Conservation (phyloP, 345 rosid species). For the Brassica rapa region DNA sequence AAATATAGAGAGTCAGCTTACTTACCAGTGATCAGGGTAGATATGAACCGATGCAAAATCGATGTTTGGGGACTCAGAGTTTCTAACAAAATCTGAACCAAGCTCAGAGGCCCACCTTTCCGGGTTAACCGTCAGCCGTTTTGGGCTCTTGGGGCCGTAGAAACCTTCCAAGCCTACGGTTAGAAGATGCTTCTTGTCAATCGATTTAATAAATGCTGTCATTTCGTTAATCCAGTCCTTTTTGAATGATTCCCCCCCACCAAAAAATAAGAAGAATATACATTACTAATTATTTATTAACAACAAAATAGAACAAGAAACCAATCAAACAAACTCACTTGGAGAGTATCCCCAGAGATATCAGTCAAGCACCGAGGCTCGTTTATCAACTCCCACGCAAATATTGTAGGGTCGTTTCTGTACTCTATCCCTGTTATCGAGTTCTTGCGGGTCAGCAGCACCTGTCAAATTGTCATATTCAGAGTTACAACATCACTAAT, state of each 20-base stretch:
- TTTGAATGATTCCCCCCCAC: slow-evolving; percentile 13
- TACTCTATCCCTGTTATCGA: slow-evolving; percentile 84
- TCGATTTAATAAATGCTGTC: slow-evolving; percentile 77
- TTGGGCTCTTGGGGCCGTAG: slow-evolving; percentile 83
- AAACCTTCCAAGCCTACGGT: slow-evolving; percentile 96
- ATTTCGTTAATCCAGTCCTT: slow-evolving; percentile 93
- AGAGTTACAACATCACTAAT: background rate
- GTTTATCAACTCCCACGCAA: slow-evolving; percentile 94
- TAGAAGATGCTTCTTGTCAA: slow-evolving; percentile 81
- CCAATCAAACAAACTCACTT: slow-evolving; percentile 54
- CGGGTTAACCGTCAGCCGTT: slow-evolving; percentile 74
- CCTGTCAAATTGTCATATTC: slow-evolving; percentile 46
- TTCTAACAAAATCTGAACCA: slow-evolving; percentile 87
- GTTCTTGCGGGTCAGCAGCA: slow-evolving; percentile 80
- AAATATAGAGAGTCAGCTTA: background rate
- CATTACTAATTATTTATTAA: background rate
- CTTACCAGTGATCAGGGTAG: slow-evolving; percentile 93
- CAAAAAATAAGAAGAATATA: background rate
- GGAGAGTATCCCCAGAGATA: slow-evolving; percentile 89
- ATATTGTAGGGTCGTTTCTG: slow-evolving; percentile 84
- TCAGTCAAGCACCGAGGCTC: slow-evolving; percentile 96
- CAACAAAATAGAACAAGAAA: background rate
- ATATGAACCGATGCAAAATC: slow-evolving; percentile 93
- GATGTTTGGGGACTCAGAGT: slow-evolving; percentile 56
- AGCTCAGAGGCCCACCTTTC: slow-evolving; percentile 76